Percentiles rank a stretch among this genome's conserved stretches.
Conservation (phyloP, 2,329 filamentous ascomycete species). For the Calonectria fujianensis region DNA sequence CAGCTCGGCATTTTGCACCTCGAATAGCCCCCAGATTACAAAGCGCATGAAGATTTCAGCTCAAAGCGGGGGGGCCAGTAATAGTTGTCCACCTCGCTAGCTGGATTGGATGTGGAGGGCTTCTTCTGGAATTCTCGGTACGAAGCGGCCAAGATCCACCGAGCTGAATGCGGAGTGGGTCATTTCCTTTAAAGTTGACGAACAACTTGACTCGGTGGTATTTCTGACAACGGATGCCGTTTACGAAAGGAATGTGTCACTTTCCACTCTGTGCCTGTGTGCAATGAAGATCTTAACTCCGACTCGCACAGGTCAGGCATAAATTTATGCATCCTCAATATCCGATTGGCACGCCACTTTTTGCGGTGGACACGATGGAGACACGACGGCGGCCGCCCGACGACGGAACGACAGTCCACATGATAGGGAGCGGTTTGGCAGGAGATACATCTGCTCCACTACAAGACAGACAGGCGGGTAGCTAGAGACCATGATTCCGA, state of each 20-base stretch:
- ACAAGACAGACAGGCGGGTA: too few species aligned
- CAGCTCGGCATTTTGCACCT: background rate
- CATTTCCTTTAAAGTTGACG: background rate
- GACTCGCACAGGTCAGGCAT: background rate
- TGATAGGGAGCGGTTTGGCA: too few species aligned
- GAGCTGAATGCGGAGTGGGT: background rate
- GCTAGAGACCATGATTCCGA: too few species aligned
- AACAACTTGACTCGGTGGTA: background rate
- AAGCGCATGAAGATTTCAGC: conserved; percentile 1
- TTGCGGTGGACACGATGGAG: background rate
- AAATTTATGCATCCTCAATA: background rate
- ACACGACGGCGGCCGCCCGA: background rate
- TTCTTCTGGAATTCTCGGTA: conserved; percentile 4
- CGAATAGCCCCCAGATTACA: background rate
- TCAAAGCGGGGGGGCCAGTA: background rate
- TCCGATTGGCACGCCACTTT: background rate
- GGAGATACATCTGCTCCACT: too few species aligned
- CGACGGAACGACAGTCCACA: too few species aligned
- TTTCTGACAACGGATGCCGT: background rate
- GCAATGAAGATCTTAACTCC: background rate
- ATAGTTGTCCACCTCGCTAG: background rate
- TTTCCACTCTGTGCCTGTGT: background rate
- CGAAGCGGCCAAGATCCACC: background rate
- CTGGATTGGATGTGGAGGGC: background rate
- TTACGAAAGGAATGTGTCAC: background rate